Evolutionary conservation across 768 basidiomycete species (phyloP).

Genomic region (Russula sp.): DNA sequence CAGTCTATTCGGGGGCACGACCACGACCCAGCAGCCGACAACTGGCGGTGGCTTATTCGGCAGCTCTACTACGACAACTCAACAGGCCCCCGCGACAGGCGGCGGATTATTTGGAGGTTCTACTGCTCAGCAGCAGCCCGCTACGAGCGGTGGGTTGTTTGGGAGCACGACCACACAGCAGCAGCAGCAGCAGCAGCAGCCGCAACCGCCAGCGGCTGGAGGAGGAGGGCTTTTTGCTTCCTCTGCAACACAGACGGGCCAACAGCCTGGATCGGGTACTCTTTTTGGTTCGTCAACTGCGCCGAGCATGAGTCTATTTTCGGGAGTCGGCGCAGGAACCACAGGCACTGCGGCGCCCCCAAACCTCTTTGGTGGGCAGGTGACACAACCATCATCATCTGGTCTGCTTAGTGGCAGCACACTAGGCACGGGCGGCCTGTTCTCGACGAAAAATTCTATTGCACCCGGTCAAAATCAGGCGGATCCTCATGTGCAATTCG

Average conservation of each 20-base stretch:
- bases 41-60: conserved; percentile 24
- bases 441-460: conserved; percentile 27
- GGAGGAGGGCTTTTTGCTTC: conserved; percentile 14
- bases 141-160: conserved; percentile 22
- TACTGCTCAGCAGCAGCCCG: conserved; percentile 14
- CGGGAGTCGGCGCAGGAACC: not conserved
- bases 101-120: conserved; percentile 28
- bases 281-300: conserved; percentile 9
- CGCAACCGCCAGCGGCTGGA: not conserved
- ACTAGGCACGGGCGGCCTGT: conserved; percentile 19
- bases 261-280: not conserved
- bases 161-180: conserved; percentile 19
- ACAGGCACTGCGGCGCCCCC: not conserved
- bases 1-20: conserved; percentile 20
- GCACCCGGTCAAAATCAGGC: conserved; percentile 39
- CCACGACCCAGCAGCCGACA: not conserved
- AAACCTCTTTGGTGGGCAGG: conserved; percentile 9
- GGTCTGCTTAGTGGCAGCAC: conserved; percentile 22
- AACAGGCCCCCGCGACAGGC: conserved; percentile 14
- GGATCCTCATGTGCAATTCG: conserved; percentile 56
- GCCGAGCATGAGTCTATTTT: not conserved
- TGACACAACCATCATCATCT: conserved; percentile 12
- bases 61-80: conserved; percentile 8
- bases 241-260: not conserved
- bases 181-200: not conserved